phyloP scores from a whole-genome alignment of 345 rosid genomes.

The Eucalyptus globulus region DNA sequence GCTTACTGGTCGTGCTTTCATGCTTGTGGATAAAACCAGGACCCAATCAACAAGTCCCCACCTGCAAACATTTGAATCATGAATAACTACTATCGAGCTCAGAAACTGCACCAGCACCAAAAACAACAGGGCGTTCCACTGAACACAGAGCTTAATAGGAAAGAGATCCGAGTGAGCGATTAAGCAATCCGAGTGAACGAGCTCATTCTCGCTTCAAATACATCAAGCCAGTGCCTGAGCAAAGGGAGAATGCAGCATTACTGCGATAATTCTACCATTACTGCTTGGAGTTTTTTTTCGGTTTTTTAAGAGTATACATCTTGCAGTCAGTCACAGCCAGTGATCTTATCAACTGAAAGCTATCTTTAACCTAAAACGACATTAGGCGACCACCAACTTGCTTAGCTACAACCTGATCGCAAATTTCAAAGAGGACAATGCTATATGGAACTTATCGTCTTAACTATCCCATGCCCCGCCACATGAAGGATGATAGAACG shows the following conservation, averaged over 20 bases:
- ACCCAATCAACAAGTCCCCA: slow-evolving; percentile 6
- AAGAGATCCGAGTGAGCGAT: neutral
- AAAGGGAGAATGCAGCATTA: neutral
- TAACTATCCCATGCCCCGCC: neutral
- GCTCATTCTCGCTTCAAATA: neutral
- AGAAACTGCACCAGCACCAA: neutral
- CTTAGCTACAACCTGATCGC: neutral
- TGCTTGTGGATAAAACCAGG: slow-evolving; percentile 7
- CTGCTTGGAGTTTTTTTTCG: neutral
- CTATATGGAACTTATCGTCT: neutral
- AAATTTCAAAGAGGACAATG: neutral
- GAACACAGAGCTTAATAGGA: neutral
- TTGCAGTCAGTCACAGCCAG: neutral
- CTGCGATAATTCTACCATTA: neutral
- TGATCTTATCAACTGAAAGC: neutral
- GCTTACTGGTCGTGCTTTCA: slow-evolving; percentile 14
- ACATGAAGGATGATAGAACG: neutral
- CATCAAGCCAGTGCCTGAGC: neutral
- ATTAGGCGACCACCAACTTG: neutral
- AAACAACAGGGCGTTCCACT: neutral
- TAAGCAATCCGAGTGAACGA: neutral
- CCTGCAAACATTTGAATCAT: slow-evolving; percentile 9
- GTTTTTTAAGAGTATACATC: neutral
- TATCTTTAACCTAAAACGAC: neutral
- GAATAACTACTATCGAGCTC: neutral